Evolutionary conservation across 805 yeast species (phyloP).

Genomic region (Gaillardinia entomophila): DNA sequence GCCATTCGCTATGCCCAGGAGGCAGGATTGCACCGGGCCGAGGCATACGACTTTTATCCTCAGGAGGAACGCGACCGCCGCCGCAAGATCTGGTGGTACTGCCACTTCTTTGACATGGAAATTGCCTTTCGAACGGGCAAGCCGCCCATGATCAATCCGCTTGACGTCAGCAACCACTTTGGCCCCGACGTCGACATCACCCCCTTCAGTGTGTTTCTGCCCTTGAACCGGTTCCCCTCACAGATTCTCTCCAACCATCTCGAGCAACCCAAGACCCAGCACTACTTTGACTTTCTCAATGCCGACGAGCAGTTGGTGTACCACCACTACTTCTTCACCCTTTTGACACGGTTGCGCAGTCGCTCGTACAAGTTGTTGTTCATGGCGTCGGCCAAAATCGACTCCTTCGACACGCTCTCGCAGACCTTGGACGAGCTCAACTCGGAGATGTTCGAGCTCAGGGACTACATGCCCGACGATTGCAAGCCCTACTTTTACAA

Average conservation of each 20-base stretch:
- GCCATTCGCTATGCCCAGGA: slow-evolving; percentile 38
- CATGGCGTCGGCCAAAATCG: slow-evolving; percentile 19
- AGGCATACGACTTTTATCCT: slow-evolving; percentile 25
- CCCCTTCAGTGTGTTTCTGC: too few relatives aligned
- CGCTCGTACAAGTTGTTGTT: slow-evolving; percentile 25
- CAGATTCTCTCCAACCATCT: neutral
- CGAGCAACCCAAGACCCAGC: slow-evolving; percentile 17
- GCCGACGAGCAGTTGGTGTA: too few relatives aligned
- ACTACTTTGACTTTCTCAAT: too few relatives aligned
- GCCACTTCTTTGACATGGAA: slow-evolving; percentile 33
- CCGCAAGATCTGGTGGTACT: slow-evolving; percentile 30
- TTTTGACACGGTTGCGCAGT: too few relatives aligned
- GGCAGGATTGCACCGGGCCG: slow-evolving; percentile 34
- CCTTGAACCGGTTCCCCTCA: neutral
- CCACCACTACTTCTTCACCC: too few relatives aligned
- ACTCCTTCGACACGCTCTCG: slow-evolving; percentile 13
- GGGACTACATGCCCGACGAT: slow-evolving; percentile 10
- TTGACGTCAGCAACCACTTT: slow-evolving; percentile 24
- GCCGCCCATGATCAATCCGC: slow-evolving; percentile 30
- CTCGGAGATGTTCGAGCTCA: slow-evolving; percentile 20
- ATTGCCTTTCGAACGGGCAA: slow-evolving; percentile 34
- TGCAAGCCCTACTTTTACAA: slow-evolving; percentile 26
- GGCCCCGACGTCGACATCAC: too few relatives aligned
- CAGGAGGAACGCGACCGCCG: slow-evolving; percentile 17
- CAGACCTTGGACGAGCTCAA: slow-evolving; percentile 20